Evolutionary conservation across 495 filamentous ascomycete species (phyloP).

Genomic region (Aspergillus indologenus): DNA sequence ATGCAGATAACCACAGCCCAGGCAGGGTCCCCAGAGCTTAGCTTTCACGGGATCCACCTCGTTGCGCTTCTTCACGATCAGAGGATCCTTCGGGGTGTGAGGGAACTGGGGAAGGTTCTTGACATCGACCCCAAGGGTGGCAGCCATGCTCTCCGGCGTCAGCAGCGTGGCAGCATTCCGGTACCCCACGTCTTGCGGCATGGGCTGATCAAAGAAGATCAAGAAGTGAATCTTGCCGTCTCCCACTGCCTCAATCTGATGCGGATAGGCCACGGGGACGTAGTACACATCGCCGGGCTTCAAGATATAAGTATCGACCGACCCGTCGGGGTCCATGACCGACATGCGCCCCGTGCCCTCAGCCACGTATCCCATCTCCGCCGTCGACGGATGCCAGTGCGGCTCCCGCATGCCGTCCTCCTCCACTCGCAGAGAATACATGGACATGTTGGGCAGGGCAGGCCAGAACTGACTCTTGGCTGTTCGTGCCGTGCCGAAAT

Average conservation of each 20-base stretch:
- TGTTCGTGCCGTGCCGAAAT: not conserved
- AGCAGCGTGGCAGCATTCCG: not conserved
- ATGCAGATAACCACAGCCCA: no score
- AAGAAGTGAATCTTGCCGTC: not conserved
- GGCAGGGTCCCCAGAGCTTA: not conserved
- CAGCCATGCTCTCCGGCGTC: not conserved
- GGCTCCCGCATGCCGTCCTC: not conserved
- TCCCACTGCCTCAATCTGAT: not conserved
- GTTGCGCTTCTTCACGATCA: constrained; percentile 4
- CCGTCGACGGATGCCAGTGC: not conserved
- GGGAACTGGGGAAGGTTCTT: not conserved
- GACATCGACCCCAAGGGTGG: not conserved
- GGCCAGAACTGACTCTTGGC: not conserved
- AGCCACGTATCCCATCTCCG: not conserved
- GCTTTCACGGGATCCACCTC: not conserved
- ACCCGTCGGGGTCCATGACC: not conserved
- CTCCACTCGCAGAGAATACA: not conserved
- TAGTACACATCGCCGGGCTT: not conserved
- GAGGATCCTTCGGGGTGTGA: not conserved
- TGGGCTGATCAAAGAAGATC: not conserved
- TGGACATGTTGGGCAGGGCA: not conserved
- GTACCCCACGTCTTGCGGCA: not conserved
- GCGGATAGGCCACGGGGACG: not conserved
- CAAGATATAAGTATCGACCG: not conserved
- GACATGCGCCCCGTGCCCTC: not conserved